These are phyloP conservation scores for Monoraphidium neglectum DNA, from an alignment of 139 green algal species.

Conservation along the genomic window DNA sequence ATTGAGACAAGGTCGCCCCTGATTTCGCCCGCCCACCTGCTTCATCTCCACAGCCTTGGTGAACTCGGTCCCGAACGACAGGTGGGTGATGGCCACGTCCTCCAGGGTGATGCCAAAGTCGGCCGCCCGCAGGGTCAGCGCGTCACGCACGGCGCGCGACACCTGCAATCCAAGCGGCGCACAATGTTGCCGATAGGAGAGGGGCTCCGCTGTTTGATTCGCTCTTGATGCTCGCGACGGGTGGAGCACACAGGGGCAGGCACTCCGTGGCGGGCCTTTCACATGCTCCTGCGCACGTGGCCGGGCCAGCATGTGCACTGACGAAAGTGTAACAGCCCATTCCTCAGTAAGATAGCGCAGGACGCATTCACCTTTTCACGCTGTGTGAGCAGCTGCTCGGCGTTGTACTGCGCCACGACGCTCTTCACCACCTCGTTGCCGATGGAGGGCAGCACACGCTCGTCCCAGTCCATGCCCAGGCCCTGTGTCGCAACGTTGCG, in stretches of 20 bases:
- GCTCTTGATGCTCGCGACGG: background rate
- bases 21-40: constrained; percentile 18
- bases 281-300: no score
- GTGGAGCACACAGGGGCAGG: no score
- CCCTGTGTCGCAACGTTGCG: no score
- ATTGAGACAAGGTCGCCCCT: background rate
- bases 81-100: constrained; percentile 98
- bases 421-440: constrained; percentile 99
- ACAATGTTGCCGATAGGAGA: no score
- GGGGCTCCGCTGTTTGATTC: no score
- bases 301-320: no score
- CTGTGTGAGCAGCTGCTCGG: constrained; percentile 98
- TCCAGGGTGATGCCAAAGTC: constrained; percentile 99
- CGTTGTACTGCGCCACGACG: constrained; percentile 98
- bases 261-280: no score
- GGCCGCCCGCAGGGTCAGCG: constrained; percentile 74
- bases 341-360: no score
- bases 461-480: constrained; percentile 96
- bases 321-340: no score
- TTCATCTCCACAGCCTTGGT: constrained; percentile 41
- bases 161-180: constrained; percentile 35
- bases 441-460: constrained; percentile 98
- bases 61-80: constrained; percentile 94
- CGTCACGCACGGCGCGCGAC: constrained; percentile 63
- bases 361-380: constrained; percentile 83